phyloP scores from a whole-genome alignment of 1,284 basidiomycete genomes.

The Naganishia cerealis region DNA sequence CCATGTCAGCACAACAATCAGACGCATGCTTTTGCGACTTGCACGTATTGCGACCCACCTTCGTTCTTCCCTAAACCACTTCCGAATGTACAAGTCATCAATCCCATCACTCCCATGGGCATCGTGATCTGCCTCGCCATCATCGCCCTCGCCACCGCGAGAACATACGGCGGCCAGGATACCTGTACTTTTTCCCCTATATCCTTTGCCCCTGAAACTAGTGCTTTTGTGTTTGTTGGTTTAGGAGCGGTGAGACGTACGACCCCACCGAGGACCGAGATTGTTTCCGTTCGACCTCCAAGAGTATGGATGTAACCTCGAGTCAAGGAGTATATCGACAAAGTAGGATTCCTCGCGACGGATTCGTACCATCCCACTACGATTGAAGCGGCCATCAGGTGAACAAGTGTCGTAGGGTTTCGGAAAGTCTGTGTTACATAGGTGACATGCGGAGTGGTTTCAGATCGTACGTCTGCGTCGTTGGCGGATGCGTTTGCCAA shows the following conservation, averaged over 20 bases:
- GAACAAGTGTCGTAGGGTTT: conserved; percentile 17
- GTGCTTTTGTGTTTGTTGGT: background rate
- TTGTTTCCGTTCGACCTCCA: conserved; percentile 20
- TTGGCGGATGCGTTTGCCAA: background rate
- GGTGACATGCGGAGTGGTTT: conserved; percentile 7
- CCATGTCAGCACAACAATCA: background rate
- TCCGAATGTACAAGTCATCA: conserved; percentile 49
- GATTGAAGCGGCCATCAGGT: conserved; percentile 25
- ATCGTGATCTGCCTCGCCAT: conserved; percentile 42
- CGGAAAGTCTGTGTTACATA: conserved; percentile 23
- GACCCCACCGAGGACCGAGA: conserved; percentile 26
- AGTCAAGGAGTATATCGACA: background rate
- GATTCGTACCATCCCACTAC: conserved; percentile 32
- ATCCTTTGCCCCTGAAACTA: background rate
- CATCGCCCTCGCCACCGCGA: conserved; percentile 38
- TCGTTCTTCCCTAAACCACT: conserved; percentile 37
- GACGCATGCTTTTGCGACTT: background rate
- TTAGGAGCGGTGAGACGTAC: conserved; percentile 9
- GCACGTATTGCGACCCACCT: conserved; percentile 26
- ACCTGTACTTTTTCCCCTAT: conserved; percentile 1
- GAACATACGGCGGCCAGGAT: conserved; percentile 41
- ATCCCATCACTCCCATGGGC: conserved; percentile 43
- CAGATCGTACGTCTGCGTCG: background rate
- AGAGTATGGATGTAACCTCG: conserved; percentile 12
- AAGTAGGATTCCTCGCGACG: conserved; percentile 9